Evolutionary conservation across 768 basidiomycete species (phyloP), one percentile per base, ranked within the genome.

Genomic region (Saitozyma sp.): DNA sequence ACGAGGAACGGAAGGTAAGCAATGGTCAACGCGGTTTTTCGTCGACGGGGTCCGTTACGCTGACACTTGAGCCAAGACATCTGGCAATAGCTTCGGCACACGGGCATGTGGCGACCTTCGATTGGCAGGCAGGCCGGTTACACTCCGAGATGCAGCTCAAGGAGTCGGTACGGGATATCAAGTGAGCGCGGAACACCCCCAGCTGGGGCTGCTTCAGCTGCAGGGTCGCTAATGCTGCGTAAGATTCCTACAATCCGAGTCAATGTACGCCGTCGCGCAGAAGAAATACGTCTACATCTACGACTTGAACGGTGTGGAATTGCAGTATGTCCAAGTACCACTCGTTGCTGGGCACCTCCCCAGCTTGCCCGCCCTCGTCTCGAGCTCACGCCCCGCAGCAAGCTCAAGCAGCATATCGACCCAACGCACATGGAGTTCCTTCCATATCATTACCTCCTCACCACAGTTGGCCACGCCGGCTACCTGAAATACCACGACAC

Each of bases 401-500:
- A 79, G 59, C 62, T 80, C 59, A 80, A 80, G 65, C 76, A 78
- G 53, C 80, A 80, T 64, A 85, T 96, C 64, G 96, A 98, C 71
- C 89, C 92, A 1, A 91, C 90, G 6, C 83, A 88, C 62, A 84
- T 99, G 45, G 91, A 94, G 71, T 98, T 92, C 76, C 83, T 99
- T 8, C 92, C 92, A 0, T 97, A 93, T 70, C 96, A 99, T 76
- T 99, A 91, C 89, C 83, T 99, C 9, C 85, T 99, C 3, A 91
- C 86, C 10, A 88, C 86, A 64, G 83, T 92, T 14, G 91, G 93
- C 8, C 90, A 93, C 73, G 82, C 91, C 13, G 95, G 96, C 2
- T 91, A 87, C 78, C 83, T 98, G 0, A 94, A 94, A 81, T 99
- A 97, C 81, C 92, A 95, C 81, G 96, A 99, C 75, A 94, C 91